Evolutionary conservation across 139 green algal genomes (phyloP).

Genomic region (Micractinium sp.): DNA sequence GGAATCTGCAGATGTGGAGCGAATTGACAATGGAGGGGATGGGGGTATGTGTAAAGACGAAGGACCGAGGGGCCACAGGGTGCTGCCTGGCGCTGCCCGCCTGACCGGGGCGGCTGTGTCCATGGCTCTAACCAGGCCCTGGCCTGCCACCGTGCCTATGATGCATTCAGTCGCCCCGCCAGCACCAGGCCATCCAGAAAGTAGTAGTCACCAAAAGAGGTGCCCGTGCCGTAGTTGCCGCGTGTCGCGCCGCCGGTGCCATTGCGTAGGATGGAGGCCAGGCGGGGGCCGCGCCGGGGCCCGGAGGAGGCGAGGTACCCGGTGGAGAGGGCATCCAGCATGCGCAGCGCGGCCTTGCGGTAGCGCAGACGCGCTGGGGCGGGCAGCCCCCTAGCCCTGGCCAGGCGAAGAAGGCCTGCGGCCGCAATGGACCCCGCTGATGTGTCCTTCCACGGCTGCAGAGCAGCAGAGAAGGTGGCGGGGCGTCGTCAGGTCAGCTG

Average conservation of each 20-base stretch:
- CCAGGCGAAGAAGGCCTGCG: not conserved
- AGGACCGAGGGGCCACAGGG: too few species aligned
- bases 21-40: too few species aligned
- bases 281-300: not conserved
- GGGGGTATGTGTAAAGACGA: too few species aligned
- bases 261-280: not conserved
- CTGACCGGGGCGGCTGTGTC: too few species aligned
- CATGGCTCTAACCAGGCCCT: too few species aligned
- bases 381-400: not conserved
- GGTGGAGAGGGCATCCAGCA: not conserved
- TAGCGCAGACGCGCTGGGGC: not conserved
- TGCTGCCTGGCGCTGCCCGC: too few species aligned
- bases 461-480: too few species aligned
- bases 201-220: not conserved
- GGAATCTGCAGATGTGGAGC: too few species aligned
- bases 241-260: not conserved
- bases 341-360: not conserved
- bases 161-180: too few species aligned
- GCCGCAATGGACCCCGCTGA: not conserved
- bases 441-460: conserved; percentile 1
- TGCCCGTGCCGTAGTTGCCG: not conserved
- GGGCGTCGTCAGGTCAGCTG: too few species aligned
- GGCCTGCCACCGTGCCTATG: too few species aligned
- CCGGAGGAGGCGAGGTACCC: not conserved
- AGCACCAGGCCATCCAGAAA: not conserved